Conservation (phyloP, 2,329 filamentous ascomycete species). For the Calonectria naviculata region DNA sequence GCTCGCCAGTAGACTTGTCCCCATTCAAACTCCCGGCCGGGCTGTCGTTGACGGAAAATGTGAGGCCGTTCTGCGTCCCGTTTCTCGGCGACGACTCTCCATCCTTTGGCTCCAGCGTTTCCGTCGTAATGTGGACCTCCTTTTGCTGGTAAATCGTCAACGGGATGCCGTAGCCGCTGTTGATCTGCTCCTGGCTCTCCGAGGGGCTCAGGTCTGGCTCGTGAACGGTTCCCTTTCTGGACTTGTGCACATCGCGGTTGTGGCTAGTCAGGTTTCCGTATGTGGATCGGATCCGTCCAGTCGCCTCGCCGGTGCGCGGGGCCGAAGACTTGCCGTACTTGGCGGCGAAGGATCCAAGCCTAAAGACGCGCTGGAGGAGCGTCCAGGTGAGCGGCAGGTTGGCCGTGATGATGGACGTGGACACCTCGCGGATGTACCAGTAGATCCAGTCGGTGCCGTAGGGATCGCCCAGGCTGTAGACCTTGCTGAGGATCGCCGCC, state of each 20-base stretch:
- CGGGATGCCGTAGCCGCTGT: constrained; percentile 43
- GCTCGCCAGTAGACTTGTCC: constrained; percentile 22
- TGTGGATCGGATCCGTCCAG: constrained; percentile 31
- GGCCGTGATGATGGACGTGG: constrained; percentile 56
- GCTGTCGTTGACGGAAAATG: neutral
- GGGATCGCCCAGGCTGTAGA: constrained; percentile 54
- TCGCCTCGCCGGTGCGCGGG: constrained; percentile 36
- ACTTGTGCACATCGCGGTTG: constrained; percentile 28
- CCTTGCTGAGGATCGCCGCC: constrained; percentile 48
- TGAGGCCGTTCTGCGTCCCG: neutral
- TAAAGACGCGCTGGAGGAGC: constrained; percentile 51
- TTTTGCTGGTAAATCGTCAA: constrained; percentile 52
- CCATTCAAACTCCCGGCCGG: constrained; percentile 18
- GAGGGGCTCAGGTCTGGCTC: constrained; percentile 38
- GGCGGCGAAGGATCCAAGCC: constrained; percentile 41
- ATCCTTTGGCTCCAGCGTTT: constrained; percentile 6
- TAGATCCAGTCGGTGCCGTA: constrained; percentile 53
- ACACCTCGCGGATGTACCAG: constrained; percentile 59
- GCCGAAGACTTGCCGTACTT: constrained; percentile 40
- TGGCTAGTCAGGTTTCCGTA: constrained; percentile 40
- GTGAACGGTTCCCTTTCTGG: constrained; percentile 1
- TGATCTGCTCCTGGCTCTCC: constrained; percentile 52
- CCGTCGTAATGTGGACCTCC: constrained; percentile 44
- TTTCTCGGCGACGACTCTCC: constrained; percentile 14
- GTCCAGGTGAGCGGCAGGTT: constrained; percentile 58